Percentiles rank a stretch among this genome's conserved stretches.
Conservation (phyloP, 768 basidiomycete species). For the Infundibulicybe gibba region DNA sequence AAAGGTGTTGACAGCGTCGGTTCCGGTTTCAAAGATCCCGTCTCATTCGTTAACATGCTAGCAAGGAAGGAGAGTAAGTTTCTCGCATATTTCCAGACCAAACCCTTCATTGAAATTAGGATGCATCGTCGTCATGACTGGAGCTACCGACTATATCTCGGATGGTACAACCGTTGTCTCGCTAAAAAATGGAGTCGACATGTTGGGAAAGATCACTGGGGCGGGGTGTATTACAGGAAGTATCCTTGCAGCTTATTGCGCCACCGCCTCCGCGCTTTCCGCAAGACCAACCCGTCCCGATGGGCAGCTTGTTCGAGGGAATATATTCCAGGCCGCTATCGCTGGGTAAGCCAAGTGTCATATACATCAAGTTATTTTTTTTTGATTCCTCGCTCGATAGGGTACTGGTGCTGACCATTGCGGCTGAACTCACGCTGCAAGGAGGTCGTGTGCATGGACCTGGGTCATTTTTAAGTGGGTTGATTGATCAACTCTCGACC, state of each 20-base stretch:
- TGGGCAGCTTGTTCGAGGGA: conserved; percentile 60
- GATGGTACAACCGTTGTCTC: conserved; percentile 72
- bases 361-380: background rate
- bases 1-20: conserved; percentile 89
- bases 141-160: conserved; percentile 77
- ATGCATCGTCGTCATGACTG: conserved; percentile 80
- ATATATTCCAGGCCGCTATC: conserved; percentile 74
- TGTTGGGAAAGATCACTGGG: conserved; percentile 82
- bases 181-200: conserved; percentile 67
- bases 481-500: conserved; percentile 55
- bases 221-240: conserved; percentile 86
- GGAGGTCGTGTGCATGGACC: conserved; percentile 51
- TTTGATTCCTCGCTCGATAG: conserved; percentile 23
- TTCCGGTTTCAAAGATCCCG: conserved; percentile 72
- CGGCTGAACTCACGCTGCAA: conserved; percentile 54
- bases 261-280: conserved; percentile 47
- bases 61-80: conserved; percentile 72
- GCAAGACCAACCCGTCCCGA: conserved; percentile 24
- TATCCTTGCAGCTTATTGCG: conserved; percentile 77
- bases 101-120: conserved; percentile 35
- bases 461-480: conserved; percentile 59
- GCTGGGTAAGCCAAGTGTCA: conserved; percentile 54
- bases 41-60: conserved; percentile 60
- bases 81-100: background rate
- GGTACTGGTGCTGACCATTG: conserved; percentile 56